Percentiles rank a stretch among this genome's conserved stretches.
These are phyloP conservation scores for Melastoma candidum DNA, from an alignment of 441 rosid species.

Conservation along the genomic window DNA sequence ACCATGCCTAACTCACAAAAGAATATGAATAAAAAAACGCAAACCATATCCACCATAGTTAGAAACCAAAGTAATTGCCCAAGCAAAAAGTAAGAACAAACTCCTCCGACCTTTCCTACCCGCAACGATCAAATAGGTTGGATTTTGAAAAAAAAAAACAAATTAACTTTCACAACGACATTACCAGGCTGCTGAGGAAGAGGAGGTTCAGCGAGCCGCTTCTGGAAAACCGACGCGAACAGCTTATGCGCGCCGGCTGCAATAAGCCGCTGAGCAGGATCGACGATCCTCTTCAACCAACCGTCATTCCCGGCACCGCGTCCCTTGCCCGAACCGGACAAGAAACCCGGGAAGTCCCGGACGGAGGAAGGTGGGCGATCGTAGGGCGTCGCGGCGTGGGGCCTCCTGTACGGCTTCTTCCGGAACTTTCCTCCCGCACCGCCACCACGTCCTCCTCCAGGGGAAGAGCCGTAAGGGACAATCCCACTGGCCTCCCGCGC, in stretches of 20 bases:
- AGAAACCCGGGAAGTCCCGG: slow-evolving; percentile 20
- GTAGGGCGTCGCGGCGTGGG: slow-evolving; percentile 51
- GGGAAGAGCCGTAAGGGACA: too few species aligned
- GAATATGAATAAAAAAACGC: too few species aligned
- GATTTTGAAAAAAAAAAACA: neutral
- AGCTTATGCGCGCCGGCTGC: slow-evolving; percentile 64
- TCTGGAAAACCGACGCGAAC: slow-evolving; percentile 60
- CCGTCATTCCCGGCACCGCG: slow-evolving; percentile 22
- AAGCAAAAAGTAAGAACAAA: too few species aligned
- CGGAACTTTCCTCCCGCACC: slow-evolving; percentile 80
- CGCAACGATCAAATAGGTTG: neutral
- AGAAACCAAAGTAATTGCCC: too few species aligned
- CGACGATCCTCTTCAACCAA: slow-evolving; percentile 81
- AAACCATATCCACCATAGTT: too few species aligned
- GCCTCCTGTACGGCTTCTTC: slow-evolving; percentile 45
- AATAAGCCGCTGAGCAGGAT: slow-evolving; percentile 84
- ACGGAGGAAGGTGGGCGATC: slow-evolving; percentile 50
- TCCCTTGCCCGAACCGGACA: slow-evolving; percentile 17
- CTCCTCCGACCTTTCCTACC: too few species aligned
- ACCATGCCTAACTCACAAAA: too few species aligned
- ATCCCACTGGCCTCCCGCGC: slow-evolving; percentile 39
- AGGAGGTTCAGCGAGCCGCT: slow-evolving; percentile 53
- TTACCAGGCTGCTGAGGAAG: slow-evolving; percentile 29
- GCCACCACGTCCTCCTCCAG: slow-evolving; percentile 32
- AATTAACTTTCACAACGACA: slow-evolving; percentile 35